Percentiles rank a stretch among this genome's conserved stretches.
These are phyloP conservation scores for Pterocarpus macrocarpus DNA, from an alignment of 306 rosid genomes.

Conservation along the genomic window DNA sequence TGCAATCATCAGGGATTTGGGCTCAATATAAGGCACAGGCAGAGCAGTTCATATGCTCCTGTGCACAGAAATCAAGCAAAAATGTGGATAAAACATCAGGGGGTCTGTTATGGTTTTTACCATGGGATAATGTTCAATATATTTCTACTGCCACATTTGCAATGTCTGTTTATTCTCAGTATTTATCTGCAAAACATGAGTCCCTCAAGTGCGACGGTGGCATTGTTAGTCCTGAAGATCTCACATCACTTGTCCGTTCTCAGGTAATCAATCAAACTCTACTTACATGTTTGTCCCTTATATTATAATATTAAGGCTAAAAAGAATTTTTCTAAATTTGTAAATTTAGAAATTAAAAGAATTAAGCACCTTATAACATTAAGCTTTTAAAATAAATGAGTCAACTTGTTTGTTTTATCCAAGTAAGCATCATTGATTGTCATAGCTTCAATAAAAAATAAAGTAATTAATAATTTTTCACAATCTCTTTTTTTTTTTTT, in stretches of 20 bases:
- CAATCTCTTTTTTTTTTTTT: background rate
- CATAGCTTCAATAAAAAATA: background rate
- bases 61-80: conserved; percentile 57
- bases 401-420: background rate
- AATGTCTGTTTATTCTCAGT: conserved; percentile 54
- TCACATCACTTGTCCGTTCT: conserved; percentile 47
- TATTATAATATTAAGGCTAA: too few relatives aligned
- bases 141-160: conserved; percentile 61
- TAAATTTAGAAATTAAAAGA: background rate
- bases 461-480: background rate
- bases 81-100: conserved; percentile 57
- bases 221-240: conserved; percentile 50
- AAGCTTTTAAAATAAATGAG: background rate
- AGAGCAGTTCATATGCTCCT: conserved; percentile 63
- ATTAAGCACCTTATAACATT: too few relatives aligned
- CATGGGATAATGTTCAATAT: conserved; percentile 65
- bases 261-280: conserved; percentile 50
- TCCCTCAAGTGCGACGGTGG: conserved; percentile 46
- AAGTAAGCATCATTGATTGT: background rate
- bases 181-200: conserved; percentile 42
- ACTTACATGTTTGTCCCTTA: background rate
- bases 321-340: background rate
- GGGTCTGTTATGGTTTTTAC: conserved; percentile 63
- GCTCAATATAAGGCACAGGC: conserved; percentile 56
- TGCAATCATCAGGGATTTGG: conserved; percentile 49